phyloP scores from a whole-genome alignment of 2,329 filamentous ascomycete species.

The Phaeosphaeriaceae sp. region DNA sequence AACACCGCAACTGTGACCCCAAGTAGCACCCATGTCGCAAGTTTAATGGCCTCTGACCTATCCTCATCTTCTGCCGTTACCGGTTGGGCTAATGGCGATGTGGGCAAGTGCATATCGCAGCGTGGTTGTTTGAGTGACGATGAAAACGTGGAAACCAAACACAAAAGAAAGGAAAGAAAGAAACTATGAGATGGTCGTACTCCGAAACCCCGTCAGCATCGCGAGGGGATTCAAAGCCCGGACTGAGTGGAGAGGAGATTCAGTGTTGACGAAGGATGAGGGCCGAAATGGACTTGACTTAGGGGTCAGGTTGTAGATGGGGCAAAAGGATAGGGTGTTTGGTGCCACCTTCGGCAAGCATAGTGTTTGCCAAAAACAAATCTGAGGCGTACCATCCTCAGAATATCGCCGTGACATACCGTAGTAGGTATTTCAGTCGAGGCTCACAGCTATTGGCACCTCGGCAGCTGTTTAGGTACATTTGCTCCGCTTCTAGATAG shows the following conservation, averaged over 20 bases:
- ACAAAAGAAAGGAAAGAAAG: slow-evolving; percentile 16
- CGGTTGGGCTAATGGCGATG: slow-evolving; percentile 10
- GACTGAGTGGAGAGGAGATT: background rate
- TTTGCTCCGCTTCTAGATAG: slow-evolving; percentile 1
- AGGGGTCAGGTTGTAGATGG: background rate
- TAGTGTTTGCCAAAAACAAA: slow-evolving; percentile 8
- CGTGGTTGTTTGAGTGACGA: slow-evolving; percentile 3
- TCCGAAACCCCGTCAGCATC: slow-evolving; percentile 13
- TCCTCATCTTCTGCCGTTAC: slow-evolving; percentile 14
- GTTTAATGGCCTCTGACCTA: slow-evolving; percentile 27
- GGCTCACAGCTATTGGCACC: slow-evolving; percentile 19
- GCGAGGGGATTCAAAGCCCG: background rate
- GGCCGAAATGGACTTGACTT: background rate
- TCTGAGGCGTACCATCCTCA: slow-evolving; percentile 8
- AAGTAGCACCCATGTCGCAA: slow-evolving; percentile 35
- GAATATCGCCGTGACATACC: slow-evolving; percentile 18
- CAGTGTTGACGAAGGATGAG: background rate
- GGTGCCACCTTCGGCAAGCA: background rate
- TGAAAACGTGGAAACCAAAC: slow-evolving; percentile 9
- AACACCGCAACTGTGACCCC: slow-evolving; percentile 31
- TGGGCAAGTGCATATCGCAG: slow-evolving; percentile 26
- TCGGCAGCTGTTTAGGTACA: slow-evolving; percentile 13
- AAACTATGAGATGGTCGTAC: slow-evolving; percentile 6
- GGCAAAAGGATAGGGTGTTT: background rate
- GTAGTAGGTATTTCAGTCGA: slow-evolving; percentile 33